These are phyloP conservation scores for Ascochyta fabae DNA, from an alignment of 2,329 filamentous ascomycete species.

Conservation along the genomic window DNA sequence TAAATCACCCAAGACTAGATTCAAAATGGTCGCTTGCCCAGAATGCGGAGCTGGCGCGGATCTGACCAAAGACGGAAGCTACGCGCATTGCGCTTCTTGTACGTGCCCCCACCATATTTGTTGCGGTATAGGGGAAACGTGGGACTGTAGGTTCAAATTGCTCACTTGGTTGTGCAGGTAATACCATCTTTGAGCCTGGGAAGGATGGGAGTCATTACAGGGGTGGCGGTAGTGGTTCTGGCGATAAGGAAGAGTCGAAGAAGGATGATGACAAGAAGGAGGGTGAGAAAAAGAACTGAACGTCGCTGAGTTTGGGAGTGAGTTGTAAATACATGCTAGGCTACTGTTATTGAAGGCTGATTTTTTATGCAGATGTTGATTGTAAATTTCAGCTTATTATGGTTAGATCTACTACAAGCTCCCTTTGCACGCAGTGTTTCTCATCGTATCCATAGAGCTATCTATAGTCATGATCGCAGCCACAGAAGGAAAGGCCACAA, in stretches of 20 bases:
- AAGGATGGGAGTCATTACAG: slow-evolving; percentile 36
- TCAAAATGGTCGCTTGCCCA: slow-evolving; percentile 34
- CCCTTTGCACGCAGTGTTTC: too few relatives aligned
- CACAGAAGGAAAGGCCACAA: background rate
- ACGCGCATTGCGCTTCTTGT: slow-evolving; percentile 41
- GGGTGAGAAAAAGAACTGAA: slow-evolving; percentile 12
- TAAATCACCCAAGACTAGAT: background rate
- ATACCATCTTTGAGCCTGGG: slow-evolving; percentile 38
- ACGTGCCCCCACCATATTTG: slow-evolving; percentile 8
- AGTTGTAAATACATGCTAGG: background rate
- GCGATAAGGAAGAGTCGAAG: slow-evolving; percentile 34
- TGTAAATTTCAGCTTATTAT: background rate
- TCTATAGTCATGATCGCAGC: background rate
- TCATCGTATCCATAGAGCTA: too few relatives aligned
- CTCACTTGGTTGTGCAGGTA: slow-evolving; percentile 21
- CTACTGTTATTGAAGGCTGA: background rate
- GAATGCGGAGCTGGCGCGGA: slow-evolving; percentile 39
- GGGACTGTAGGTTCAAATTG: background rate
- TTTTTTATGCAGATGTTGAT: background rate
- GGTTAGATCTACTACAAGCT: too few relatives aligned
- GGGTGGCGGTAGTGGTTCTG: slow-evolving; percentile 33
- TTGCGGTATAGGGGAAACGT: background rate
- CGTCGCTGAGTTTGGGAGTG: background rate
- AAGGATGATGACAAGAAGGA: slow-evolving; percentile 23
- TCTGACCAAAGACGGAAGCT: slow-evolving; percentile 38